These are phyloP conservation scores for Tolypocladium tropicale DNA, from an alignment of 2,329 filamentous ascomycete genomes.

Conservation along the genomic window DNA sequence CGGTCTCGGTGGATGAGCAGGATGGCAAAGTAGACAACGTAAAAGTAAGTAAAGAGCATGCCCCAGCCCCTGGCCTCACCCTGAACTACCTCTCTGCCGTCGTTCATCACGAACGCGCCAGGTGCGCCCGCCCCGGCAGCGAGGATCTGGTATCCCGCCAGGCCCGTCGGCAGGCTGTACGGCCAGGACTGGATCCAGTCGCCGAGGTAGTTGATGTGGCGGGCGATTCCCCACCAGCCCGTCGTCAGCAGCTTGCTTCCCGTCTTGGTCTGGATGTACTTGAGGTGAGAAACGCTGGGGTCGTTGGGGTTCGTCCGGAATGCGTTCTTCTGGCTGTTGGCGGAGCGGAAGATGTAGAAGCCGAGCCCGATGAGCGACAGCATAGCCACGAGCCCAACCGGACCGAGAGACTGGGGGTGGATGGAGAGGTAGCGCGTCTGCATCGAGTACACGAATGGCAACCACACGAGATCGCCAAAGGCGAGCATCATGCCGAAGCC, in stretches of 20 bases:
- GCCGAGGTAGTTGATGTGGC: conserved; percentile 93
- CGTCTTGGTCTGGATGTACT: conserved; percentile 74
- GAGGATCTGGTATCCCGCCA: conserved; percentile 71
- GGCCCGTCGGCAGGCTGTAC: conserved; percentile 75
- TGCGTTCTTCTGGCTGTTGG: conserved; percentile 89
- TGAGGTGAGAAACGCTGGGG: conserved; percentile 66
- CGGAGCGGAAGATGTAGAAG: conserved; percentile 88
- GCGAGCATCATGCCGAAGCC: conserved; percentile 93
- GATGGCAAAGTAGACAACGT: conserved; percentile 82
- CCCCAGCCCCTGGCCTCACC: conserved; percentile 72
- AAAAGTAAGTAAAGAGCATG: conserved; percentile 88
- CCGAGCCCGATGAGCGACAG: conserved; percentile 58
- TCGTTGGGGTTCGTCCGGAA: conserved; percentile 85
- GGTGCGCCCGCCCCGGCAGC: conserved; percentile 39
- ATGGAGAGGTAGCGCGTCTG: conserved; percentile 78
- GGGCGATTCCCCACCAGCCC: conserved; percentile 87
- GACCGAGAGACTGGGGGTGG: conserved; percentile 71
- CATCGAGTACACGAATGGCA: conserved; percentile 79
- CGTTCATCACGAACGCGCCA: conserved; percentile 45
- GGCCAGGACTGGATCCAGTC: conserved; percentile 94
- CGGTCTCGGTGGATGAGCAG: conserved; percentile 77
- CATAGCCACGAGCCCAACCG: conserved; percentile 52
- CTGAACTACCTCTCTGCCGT: conserved; percentile 56
- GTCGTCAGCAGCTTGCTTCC: conserved; percentile 74
- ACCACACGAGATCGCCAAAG: conserved; percentile 88